These are phyloP conservation scores for Phytopythium sindhum DNA, from an alignment of 352 stramenopile genomes.

Conservation along the genomic window DNA sequence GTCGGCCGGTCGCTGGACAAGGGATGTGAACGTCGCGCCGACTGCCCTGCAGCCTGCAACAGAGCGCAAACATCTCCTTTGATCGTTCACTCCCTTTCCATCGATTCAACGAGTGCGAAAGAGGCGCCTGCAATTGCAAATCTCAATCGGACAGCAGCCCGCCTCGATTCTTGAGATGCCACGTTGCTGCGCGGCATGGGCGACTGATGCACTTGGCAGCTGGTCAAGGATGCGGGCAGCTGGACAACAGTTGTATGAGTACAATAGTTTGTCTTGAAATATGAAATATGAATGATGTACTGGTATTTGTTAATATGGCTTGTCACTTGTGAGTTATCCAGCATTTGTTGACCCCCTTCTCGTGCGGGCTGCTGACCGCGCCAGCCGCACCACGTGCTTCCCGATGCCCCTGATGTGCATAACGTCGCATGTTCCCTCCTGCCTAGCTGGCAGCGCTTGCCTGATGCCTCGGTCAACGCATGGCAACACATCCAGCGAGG, in stretches of 20 bases:
- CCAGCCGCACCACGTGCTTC: not conserved
- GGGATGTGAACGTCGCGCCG: not conserved
- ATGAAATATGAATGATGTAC: not conserved
- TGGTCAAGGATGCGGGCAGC: not conserved
- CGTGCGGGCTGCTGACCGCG: not conserved
- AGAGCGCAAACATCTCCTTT: not conserved
- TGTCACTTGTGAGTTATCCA: not conserved
- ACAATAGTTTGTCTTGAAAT: not conserved
- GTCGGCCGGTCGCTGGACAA: not conserved
- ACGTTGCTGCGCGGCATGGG: not conserved
- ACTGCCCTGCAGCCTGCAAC: not conserved
- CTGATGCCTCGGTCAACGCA: not conserved
- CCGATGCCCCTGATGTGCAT: not conserved
- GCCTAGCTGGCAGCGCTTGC: not conserved
- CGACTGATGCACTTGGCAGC: not conserved
- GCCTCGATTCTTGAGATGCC: constrained; percentile 1
- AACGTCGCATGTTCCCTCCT: not conserved
- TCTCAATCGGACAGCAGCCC: not conserved
- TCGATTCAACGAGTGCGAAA: not conserved
- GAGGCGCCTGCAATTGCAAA: not conserved
- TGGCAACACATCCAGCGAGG: not conserved
- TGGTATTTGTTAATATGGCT: not conserved
- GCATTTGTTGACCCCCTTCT: not conserved
- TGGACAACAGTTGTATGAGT: not conserved
- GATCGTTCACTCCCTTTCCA: constrained; percentile 1